Percentiles rank a stretch among this genome's conserved stretches.
These are phyloP conservation scores for Pseudoturritis turrita DNA, from an alignment of 345 rosid genomes.

Conservation along the genomic window DNA sequence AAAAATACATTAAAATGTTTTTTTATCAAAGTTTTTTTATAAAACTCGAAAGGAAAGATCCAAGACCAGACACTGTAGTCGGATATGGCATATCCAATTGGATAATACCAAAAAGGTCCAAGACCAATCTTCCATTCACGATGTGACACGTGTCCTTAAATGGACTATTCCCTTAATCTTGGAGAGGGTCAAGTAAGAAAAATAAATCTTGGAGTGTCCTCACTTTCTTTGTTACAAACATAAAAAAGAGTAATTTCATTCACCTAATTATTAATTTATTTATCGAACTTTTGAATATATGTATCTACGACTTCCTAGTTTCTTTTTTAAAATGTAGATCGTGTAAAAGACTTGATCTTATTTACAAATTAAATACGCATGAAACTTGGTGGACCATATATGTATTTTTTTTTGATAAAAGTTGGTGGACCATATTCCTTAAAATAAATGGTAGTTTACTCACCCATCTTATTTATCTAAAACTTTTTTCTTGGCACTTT, in stretches of 20 bases:
- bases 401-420: too few relatives aligned
- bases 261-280: neutral
- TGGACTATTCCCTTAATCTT: neutral
- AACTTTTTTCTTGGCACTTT: neutral
- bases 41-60: neutral
- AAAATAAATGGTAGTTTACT: neutral
- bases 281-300: neutral
- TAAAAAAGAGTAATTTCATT: neutral
- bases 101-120: neutral
- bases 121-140: neutral
- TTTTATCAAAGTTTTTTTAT: too few relatives aligned
- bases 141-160: neutral
- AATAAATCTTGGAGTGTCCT: neutral
- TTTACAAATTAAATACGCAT: neutral
- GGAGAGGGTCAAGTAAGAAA: neutral
- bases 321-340: neutral
- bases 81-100: slow-evolving; percentile 13
- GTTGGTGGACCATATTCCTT: neutral
- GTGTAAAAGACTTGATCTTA: neutral
- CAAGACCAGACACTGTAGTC: neutral
- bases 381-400: neutral
- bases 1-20: neutral
- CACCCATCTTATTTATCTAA: neutral
- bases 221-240: neutral
- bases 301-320: neutral